phyloP scores from a whole-genome alignment of 768 basidiomycete genomes.

The Boletales sp. region DNA sequence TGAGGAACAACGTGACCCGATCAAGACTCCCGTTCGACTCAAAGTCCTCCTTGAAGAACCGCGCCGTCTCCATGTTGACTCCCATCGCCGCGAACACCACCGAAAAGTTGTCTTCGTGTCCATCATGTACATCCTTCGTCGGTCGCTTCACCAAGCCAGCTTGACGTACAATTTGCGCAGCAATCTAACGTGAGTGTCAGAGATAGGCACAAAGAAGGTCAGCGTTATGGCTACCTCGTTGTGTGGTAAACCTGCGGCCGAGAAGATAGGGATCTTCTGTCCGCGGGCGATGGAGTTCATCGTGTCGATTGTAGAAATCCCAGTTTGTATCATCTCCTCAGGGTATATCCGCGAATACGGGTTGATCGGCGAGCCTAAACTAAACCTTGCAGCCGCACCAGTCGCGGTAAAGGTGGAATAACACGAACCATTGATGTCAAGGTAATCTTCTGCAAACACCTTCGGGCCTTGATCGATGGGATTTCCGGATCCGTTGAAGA shows the following conservation, averaged over 20 bases:
- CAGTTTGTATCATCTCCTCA: constrained; percentile 99
- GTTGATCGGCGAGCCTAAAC: constrained; percentile 92
- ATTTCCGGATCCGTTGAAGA: constrained; percentile 98
- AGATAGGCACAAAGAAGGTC: constrained; percentile 19
- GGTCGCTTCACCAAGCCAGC: constrained; percentile 96
- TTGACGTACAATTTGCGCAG: constrained; percentile 99
- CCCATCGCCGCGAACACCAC: constrained; percentile 99
- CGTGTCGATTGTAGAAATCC: constrained; percentile 96
- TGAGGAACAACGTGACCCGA: constrained; percentile 96
- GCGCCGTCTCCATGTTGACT: constrained; percentile 99
- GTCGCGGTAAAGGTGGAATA: constrained; percentile 1
- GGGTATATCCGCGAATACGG: constrained; percentile 98
- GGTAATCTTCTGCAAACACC: constrained; percentile 98
- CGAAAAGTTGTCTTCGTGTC: constrained; percentile 99
- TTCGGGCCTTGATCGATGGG: constrained; percentile 99
- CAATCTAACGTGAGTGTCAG: constrained; percentile 62
- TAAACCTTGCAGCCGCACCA: constrained; percentile 13
- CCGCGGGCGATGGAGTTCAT: constrained; percentile 99
- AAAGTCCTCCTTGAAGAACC: constrained; percentile 99
- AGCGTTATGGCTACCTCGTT: constrained; percentile 67
- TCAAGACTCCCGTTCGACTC: constrained; percentile 98
- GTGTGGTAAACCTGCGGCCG: constrained; percentile 96
- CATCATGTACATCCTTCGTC: constrained; percentile 96
- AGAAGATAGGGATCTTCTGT: constrained; percentile 99
- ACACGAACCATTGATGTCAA: constrained; percentile 92